phyloP scores from a whole-genome alignment of 768 basidiomycete species.

The Tylopilus balloui region DNA sequence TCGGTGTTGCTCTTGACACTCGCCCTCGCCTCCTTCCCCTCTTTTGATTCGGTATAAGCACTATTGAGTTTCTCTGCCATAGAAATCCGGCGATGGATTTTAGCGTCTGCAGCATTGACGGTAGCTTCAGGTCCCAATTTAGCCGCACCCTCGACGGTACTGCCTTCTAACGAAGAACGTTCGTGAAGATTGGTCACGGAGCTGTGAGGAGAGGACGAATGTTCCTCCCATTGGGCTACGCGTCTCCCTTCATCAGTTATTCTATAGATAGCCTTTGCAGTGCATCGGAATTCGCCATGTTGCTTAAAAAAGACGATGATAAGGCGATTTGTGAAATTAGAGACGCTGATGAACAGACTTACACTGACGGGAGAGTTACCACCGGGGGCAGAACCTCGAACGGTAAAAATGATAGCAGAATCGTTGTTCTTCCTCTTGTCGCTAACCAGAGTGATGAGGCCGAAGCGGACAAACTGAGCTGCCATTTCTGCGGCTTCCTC shows the following conservation, averaged over 20 bases:
- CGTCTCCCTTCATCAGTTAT: constrained; percentile 89
- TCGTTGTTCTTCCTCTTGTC: constrained; percentile 90
- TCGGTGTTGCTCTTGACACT: constrained; percentile 89
- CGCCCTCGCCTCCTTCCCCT: constrained; percentile 42
- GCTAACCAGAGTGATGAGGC: constrained; percentile 82
- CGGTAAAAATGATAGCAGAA: constrained; percentile 90
- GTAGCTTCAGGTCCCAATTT: constrained; percentile 26
- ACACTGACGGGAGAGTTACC: constrained; percentile 74
- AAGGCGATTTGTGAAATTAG: constrained; percentile 2
- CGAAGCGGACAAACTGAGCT: constrained; percentile 95
- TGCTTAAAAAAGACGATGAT: constrained; percentile 48
- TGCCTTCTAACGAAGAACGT: constrained; percentile 55
- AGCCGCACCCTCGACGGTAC: constrained; percentile 19
- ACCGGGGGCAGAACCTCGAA: constrained; percentile 73
- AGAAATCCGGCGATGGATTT: constrained; percentile 75
- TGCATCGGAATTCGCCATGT: constrained; percentile 95
- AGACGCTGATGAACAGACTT: constrained; percentile 25
- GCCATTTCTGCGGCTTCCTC: constrained; percentile 98
- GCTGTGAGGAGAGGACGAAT: constrained; percentile 52
- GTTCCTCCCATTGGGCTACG: constrained; percentile 78
- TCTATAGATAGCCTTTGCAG: constrained; percentile 91
- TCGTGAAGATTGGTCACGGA: constrained; percentile 62
- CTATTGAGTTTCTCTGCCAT: constrained; percentile 67
- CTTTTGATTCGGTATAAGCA: constrained; percentile 45
- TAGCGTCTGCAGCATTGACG: constrained; percentile 44